Base-by-base conservation (phyloP, 306 rosid genomes). In the Castanea sativa region DNA sequence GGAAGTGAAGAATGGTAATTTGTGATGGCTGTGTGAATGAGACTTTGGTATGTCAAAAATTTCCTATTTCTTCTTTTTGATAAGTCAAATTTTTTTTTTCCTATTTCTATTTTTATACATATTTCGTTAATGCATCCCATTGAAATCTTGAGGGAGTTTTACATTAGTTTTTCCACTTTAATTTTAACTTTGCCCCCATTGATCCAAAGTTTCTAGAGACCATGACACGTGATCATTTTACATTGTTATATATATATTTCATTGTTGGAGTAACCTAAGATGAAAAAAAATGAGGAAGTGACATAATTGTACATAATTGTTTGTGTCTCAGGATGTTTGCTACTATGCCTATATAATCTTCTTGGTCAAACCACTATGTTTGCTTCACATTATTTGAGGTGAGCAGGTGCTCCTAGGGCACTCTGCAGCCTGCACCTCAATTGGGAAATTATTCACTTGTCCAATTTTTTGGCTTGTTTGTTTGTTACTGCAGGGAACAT, bases 331-430 rank as follows among this genome's bases (percentile, higher is more conserved):
- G 99, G 98, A 95, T 51, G 93, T 95, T 73, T 95, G 98, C 89
- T 95, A 95, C 67, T 92, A 95, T 56, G 99, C 98, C 69, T 92
- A 95, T 82, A 92, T 94, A 55, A 92, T 95, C 74, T 95, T 95
- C 88, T 77, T 95, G 89, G 73, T 91, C 73, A 84, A 87, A 82
- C 99, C 91, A 68, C 93, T 92, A 83, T 92, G 84, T 92, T 78
- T 91, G 95, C 89, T 94, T 92, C 88, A 86, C 98, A 38, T 94
- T 94, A 87, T 95, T 98, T 16, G 99, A 95, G 99, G 99, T 95
- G 80, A 81, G 91, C 74, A 52, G 9, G n/a, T 71, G 67, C 41
- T 76, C 41, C 5, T 15, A 63, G 19, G 20, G 72, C 53, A 63
- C 30, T 85, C 85, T 76, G 33, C 35, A 76, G 73, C 81, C 84